Conservation (phyloP, 441 rosid genomes). For the Eruca vesicaria region DNA sequence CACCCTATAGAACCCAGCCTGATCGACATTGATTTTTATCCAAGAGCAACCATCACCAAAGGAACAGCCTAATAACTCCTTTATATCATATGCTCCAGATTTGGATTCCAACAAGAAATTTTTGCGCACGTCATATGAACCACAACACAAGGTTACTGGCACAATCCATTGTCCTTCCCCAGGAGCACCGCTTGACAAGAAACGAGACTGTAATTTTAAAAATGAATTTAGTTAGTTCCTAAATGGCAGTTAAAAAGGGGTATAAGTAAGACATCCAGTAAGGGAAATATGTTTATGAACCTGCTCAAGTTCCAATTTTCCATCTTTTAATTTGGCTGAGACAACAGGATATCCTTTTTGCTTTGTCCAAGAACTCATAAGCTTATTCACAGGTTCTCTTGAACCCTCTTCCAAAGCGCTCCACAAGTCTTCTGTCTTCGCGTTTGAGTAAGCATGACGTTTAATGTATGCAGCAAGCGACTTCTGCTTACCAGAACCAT, state of each 20-base stretch:
- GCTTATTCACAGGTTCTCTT: slow-evolving; percentile 84
- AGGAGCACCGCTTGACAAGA: slow-evolving; percentile 69
- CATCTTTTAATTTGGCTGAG: slow-evolving; percentile 63
- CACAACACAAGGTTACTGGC: slow-evolving; percentile 77
- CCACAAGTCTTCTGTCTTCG: slow-evolving; percentile 96
- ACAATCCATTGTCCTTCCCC: slow-evolving; percentile 97
- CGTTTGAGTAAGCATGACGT: slow-evolving; percentile 76
- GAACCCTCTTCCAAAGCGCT: slow-evolving; percentile 84
- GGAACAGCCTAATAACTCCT: slow-evolving; percentile 42
- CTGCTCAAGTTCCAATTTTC: slow-evolving; percentile 90
- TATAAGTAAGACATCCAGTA: slow-evolving; percentile 3
- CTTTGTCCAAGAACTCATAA: slow-evolving; percentile 93
- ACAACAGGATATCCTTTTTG: slow-evolving; percentile 93
- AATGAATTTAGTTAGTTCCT: slow-evolving; percentile 10
- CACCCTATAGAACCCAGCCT: slow-evolving; percentile 89
- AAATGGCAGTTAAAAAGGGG: background rate
- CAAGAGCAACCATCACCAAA: slow-evolving; percentile 42
- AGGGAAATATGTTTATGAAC: slow-evolving; percentile 35
- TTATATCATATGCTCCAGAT: slow-evolving; percentile 51
- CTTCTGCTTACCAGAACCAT: slow-evolving; percentile 45
- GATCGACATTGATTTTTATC: slow-evolving; percentile 82
- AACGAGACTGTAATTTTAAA: slow-evolving; percentile 64
- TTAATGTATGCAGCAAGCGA: slow-evolving; percentile 91
- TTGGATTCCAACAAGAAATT: slow-evolving; percentile 71
- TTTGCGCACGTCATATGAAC: slow-evolving; percentile 66